Base-by-base conservation (phyloP, 2,329 filamentous ascomycete genomes). In the Talaromyces sp. region DNA sequence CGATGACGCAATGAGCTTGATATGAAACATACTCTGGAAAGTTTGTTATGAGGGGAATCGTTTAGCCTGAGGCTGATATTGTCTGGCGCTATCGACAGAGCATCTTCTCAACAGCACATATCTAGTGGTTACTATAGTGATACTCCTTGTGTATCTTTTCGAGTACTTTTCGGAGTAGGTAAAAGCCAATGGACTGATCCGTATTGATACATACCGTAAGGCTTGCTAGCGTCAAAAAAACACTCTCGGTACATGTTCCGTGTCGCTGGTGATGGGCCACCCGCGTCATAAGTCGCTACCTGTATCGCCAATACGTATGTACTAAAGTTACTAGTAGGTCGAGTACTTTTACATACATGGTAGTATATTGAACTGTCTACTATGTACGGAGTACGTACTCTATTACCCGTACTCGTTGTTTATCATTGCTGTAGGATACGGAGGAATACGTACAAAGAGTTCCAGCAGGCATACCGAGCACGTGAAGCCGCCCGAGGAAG, bases 241-340 rank as follows among this genome's bases (percentile, higher is more conserved):
- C 52, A 57, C 6, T 24, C 41, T 60, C 57, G 41, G 57, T 60
- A 43, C 37, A 31, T 24, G 57, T 33, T 56, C 52, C 52, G 52
- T 56, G 52, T 56, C 52, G 52, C 52, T 56, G 33, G n/a, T n/a
- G 45, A 43, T 22, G 45, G 60, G 60, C 60, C 60, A 62, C 60
- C 47, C 47, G 47, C 60, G 60, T 62, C 60, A 62, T 62, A 52
- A 19, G 14, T 41, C 11, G 16, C 33, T 58, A 24, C 19, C 31
- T 27, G 47, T 50, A 58, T 58, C 33, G 27, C 33, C 19, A 24
- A 43, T 58, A 58, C 56, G 16, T 37, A 6, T 8, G n/a, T 22
- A 27, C 22, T 27, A 2, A 49, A 24, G 22, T 31, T 6, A 31
- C 27, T 31, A 22, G 22, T 22, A 22, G 27, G 27, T 7, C 27